Base-by-base conservation (phyloP, 768 basidiomycete species). In the Xerocomellus chrysenteron region DNA sequence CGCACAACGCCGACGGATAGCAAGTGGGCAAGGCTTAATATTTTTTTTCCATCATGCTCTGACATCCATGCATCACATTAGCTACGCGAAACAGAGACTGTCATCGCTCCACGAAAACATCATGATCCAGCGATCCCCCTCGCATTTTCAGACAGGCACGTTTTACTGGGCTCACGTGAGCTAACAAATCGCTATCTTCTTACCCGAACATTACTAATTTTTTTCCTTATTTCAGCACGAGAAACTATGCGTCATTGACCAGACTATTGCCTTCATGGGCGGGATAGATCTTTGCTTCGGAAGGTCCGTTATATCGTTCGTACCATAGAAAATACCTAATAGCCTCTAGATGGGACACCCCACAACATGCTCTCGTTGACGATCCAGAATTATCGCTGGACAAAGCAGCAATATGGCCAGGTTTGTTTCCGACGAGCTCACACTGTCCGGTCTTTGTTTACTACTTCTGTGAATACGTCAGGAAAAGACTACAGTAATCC, bases 81-180 rank as follows among this genome's bases (percentile, higher is more conserved):
- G 89, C 65, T 97, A 98, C 70, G 78, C 95, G 30, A 99, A 99
- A 66, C 89, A 91, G 63, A 82, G 82, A 30, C 71, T 99, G 28
- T 80, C 81, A 21, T 80, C 78, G 1, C 74, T 99, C 13, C 96
- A 98, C 68, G 85, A 87, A 4, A 98, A 98, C 72, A 90, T 99
- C 52, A 86, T 94, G 84, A 86, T 98, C 3, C 97, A 99, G 68
- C 86, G 97, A 26, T 98, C 96, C 5, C 97, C 97, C 0, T 96
- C 93, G 3, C 97, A 99, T 73, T 94, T 98, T 72, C 90, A 93
- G 68, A 97, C 95, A 0, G 95, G 95, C 13, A 98, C 94, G 3
- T 94, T 96, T 70, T 95, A 97, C 68, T 99, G 97, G 97, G 95
- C 96, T 28, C 97, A 98, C 75, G 94, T 96, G 66, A 63, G 87